Conservation (phyloP, 441 rosid species). For the Pelargonium cotyledonis region DNA sequence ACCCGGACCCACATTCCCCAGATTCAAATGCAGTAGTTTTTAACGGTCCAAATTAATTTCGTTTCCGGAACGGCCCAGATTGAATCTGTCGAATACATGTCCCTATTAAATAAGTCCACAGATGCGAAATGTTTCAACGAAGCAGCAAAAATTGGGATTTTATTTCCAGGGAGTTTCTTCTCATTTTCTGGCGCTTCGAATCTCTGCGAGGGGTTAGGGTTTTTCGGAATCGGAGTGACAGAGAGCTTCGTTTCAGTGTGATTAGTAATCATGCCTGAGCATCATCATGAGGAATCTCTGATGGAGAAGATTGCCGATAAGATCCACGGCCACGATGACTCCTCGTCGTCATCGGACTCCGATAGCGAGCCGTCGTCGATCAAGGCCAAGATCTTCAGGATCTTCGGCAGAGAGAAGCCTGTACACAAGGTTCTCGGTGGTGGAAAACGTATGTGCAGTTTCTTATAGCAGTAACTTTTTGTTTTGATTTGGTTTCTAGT, state of each 20-base stretch:
- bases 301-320: constrained; percentile 67
- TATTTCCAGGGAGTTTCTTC: constrained; percentile 10
- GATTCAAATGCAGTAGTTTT: not conserved
- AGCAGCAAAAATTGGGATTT: not conserved
- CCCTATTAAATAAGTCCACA: constrained; percentile 18
- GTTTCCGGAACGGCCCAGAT: constrained; percentile 27
- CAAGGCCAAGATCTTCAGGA: constrained; percentile 54
- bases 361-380: constrained; percentile 50
- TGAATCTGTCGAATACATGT: not conserved
- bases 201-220: constrained; percentile 28
- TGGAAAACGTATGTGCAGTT: constrained; percentile 46
- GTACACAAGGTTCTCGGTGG: constrained; percentile 81
- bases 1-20: not conserved
- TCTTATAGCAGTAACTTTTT: not conserved
- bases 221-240: constrained; percentile 3
- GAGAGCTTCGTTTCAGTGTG: constrained; percentile 6
- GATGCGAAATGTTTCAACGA: not conserved
- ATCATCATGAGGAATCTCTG: constrained; percentile 49
- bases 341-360: constrained; percentile 64
- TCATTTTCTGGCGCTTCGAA: not conserved
- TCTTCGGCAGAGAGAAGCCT: constrained; percentile 77
- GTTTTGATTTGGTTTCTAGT: not conserved
- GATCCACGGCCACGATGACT: constrained; percentile 41
- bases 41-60: constrained; percentile 26
- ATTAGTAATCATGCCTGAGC: constrained; percentile 47